Conservation (phyloP, 441 rosid species). For the Croton setiger region DNA sequence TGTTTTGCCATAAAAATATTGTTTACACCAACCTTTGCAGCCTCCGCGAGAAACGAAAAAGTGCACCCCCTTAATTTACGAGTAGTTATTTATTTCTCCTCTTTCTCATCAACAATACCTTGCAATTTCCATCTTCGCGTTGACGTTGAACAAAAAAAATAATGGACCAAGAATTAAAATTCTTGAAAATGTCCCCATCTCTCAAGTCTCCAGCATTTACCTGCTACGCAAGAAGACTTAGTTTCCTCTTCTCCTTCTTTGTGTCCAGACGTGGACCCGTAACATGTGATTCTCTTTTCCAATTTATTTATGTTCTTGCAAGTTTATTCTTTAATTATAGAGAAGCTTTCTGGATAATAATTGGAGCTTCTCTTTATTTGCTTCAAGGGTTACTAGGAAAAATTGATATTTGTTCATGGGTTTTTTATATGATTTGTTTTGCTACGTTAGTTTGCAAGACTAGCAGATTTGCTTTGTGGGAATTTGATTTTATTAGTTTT, state of each 20-base stretch:
- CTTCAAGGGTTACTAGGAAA: conserved; percentile 1
- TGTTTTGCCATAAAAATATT: too few relatives aligned
- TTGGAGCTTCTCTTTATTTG: conserved; percentile 3
- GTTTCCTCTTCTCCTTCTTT: not conserved
- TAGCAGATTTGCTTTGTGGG: conserved; percentile 17
- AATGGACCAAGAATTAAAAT: too few relatives aligned
- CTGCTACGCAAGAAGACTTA: conserved; percentile 1
- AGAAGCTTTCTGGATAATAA: not conserved
- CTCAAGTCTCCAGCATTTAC: conserved; percentile 14
- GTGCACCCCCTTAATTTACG: too few relatives aligned
- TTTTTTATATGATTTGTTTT: conserved; percentile 2
- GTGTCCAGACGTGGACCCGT: not conserved
- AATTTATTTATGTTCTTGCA: not conserved
- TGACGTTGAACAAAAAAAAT: conserved; percentile 27
- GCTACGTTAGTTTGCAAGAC: not conserved
- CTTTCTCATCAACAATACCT: not conserved
- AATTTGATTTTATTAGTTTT: conserved; percentile 2
- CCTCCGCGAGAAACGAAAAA: too few relatives aligned
- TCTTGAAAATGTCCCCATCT: conserved; percentile 22
- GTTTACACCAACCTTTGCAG: too few relatives aligned
- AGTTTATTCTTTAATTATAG: not conserved
- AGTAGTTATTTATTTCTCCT: not conserved
- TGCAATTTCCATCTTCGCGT: conserved; percentile 32
- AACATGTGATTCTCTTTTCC: not conserved
- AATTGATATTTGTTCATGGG: conserved; percentile 17